These are phyloP conservation scores for Barnettozyma salicaria DNA, from an alignment of 805 yeast species.

Conservation along the genomic window DNA sequence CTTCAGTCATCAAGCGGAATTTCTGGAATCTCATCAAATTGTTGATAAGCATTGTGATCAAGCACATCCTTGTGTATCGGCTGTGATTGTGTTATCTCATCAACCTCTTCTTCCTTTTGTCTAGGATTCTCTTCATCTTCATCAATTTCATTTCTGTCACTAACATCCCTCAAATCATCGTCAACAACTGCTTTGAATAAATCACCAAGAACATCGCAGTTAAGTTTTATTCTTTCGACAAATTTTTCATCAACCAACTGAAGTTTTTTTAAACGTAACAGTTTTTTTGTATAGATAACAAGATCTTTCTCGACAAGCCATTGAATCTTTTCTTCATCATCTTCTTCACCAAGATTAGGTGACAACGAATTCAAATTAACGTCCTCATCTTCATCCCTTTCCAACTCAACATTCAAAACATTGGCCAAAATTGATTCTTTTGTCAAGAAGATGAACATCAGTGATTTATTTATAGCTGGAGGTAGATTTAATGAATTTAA, in stretches of 20 bases:
- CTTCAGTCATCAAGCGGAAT: conserved; percentile 15
- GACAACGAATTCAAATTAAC: conserved; percentile 30
- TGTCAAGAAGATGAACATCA: conserved; percentile 40
- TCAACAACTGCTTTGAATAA: conserved; percentile 13
- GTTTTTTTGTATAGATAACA: conserved; percentile 36
- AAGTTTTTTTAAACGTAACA: conserved; percentile 31
- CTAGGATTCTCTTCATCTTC: conserved; percentile 8
- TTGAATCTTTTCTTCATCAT: conserved; percentile 13
- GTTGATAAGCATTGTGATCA: background rate
- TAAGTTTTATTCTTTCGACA: conserved; percentile 32
- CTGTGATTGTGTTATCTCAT: conserved; percentile 6
- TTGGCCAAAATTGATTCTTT: conserved; percentile 44
- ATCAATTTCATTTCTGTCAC: no score
- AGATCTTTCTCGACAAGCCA: conserved; percentile 39
- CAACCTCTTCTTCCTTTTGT: conserved; percentile 7
- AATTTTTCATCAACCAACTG: conserved; percentile 28
- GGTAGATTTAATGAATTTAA: conserved; percentile 26
- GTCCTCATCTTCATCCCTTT: conserved; percentile 48
- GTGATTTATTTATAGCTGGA: conserved; percentile 25
- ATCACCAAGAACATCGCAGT: conserved; percentile 32
- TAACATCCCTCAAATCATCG: no score
- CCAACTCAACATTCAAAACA: conserved; percentile 33
- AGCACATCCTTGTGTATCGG: background rate
- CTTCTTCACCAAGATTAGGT: conserved; percentile 8
- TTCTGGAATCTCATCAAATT: conserved; percentile 10